These are phyloP conservation scores for Fusarium aywerte DNA, from an alignment of 2,329 filamentous ascomycete genomes.

Conservation along the genomic window DNA sequence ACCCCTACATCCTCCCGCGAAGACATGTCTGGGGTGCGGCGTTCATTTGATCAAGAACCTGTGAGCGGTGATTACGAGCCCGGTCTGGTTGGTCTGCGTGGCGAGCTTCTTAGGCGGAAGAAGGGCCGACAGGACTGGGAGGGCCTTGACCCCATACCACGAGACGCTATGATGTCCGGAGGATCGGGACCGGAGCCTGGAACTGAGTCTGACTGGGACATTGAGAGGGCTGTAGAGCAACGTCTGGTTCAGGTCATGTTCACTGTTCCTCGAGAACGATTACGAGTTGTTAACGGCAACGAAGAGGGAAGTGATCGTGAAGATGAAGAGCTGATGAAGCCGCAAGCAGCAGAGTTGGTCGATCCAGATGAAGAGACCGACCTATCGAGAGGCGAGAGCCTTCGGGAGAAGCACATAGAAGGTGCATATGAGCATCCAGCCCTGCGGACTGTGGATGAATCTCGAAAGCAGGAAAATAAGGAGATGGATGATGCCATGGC, in stretches of 20 bases:
- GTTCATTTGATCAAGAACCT: slow-evolving; percentile 50
- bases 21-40: slow-evolving; percentile 46
- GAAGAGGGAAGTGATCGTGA: slow-evolving; percentile 49
- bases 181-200: slow-evolving; percentile 48
- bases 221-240: slow-evolving; percentile 77
- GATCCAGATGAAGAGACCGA: slow-evolving; percentile 52
- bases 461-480: slow-evolving; percentile 2
- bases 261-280: slow-evolving; percentile 85
- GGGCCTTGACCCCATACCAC: slow-evolving; percentile 36
- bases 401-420: slow-evolving; percentile 25
- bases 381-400: slow-evolving; percentile 15
- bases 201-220: slow-evolving; percentile 77
- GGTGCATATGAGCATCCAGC: not conserved
- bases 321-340: slow-evolving; percentile 44
- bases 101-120: slow-evolving; percentile 64
- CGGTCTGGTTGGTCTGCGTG: slow-evolving; percentile 56
- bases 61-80: slow-evolving; percentile 58
- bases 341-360: slow-evolving; percentile 55
- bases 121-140: slow-evolving; percentile 68
- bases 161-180: slow-evolving; percentile 45
- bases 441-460: slow-evolving; percentile 6
- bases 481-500: slow-evolving; percentile 17
- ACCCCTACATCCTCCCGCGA: slow-evolving; percentile 45
- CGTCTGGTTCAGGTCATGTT: slow-evolving; percentile 87
- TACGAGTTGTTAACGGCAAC: slow-evolving; percentile 90